A percentile compares a stretch with the other conserved stretches of the same genome.
Evolutionary conservation across 768 basidiomycete genomes (phyloP).

Genomic region (Lactifluus echinatus): DNA sequence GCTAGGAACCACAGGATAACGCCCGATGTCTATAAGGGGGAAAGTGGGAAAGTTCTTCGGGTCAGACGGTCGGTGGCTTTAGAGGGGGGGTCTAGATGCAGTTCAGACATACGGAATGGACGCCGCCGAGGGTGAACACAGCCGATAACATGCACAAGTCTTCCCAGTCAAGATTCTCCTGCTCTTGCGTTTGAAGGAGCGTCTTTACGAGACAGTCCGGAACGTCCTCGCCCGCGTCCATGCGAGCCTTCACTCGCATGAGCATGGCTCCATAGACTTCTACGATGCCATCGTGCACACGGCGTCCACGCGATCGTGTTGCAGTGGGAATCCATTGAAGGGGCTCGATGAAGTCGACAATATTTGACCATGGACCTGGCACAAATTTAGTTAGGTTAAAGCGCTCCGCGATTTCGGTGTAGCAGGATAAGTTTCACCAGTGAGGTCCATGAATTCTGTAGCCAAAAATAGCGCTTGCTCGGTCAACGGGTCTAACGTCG

Average conservation of each 20-base stretch:
- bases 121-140: constrained; percentile 29
- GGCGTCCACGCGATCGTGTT: constrained; percentile 32
- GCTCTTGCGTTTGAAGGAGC: constrained; percentile 24
- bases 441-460: constrained; percentile 36
- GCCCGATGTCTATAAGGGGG: constrained; percentile 26
- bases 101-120: constrained; percentile 23
- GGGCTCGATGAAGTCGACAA: constrained; percentile 36
- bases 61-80: constrained; percentile 4
- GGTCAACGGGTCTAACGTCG: constrained; percentile 32
- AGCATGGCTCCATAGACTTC: constrained; percentile 28
- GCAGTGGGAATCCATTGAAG: constrained; percentile 34
- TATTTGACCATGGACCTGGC: constrained; percentile 35
- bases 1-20: constrained; percentile 30
- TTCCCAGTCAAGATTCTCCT: constrained; percentile 27
- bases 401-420: neutral
- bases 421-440: constrained; percentile 14
- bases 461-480: constrained; percentile 30
- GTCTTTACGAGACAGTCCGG: constrained; percentile 30
- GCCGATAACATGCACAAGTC: constrained; percentile 29
- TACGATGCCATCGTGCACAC: constrained; percentile 30
- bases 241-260: constrained; percentile 23
- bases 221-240: constrained; percentile 27
- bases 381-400: neutral
- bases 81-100: neutral
- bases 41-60: neutral